Conservation (phyloP, 2,329 filamentous ascomycete species). For the Calonectria pseudoreteaudii region DNA sequence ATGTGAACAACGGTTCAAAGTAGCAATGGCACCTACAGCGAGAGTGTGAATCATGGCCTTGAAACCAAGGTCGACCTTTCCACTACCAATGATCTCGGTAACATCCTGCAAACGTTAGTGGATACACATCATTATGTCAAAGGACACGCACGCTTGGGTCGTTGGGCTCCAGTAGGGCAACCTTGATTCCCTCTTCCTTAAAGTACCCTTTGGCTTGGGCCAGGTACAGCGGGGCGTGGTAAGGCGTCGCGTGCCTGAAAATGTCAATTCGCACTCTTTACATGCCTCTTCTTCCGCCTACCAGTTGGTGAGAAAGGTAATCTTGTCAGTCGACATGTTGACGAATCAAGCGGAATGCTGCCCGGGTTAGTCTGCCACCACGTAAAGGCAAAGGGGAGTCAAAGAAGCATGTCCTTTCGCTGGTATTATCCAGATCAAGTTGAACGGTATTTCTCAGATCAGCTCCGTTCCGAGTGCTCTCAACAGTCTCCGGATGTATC, state of each 20-base stretch:
- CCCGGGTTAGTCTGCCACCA: conserved; percentile 59
- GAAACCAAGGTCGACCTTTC: conserved; percentile 82
- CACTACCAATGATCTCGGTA: conserved; percentile 82
- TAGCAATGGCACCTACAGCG: conserved; percentile 60
- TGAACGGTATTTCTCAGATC: conserved; percentile 83
- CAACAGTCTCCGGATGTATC: not conserved
- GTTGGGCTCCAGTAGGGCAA: conserved; percentile 82
- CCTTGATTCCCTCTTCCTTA: conserved; percentile 80
- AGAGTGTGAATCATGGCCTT: conserved; percentile 89
- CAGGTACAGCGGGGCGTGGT: conserved; percentile 82
- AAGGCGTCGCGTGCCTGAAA: conserved; percentile 81
- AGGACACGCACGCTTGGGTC: conserved; percentile 73
- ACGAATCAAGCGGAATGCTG: conserved; percentile 57
- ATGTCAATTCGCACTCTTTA: conserved; percentile 42
- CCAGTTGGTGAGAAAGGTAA: conserved; percentile 88
- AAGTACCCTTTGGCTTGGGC: conserved; percentile 82
- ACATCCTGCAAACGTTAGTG: conserved; percentile 67
- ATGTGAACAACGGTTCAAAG: not conserved
- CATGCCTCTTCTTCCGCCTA: conserved; percentile 50
- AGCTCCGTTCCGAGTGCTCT: conserved; percentile 43
- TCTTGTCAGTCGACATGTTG: conserved; percentile 85
- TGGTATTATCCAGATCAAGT: conserved; percentile 91
- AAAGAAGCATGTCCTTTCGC: conserved; percentile 89
- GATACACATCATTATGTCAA: no score
- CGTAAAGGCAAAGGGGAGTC: conserved; percentile 45